These are phyloP conservation scores for Nicotiana obtusifolia DNA, from an alignment of 257 asterid genomes.

Conservation along the genomic window DNA sequence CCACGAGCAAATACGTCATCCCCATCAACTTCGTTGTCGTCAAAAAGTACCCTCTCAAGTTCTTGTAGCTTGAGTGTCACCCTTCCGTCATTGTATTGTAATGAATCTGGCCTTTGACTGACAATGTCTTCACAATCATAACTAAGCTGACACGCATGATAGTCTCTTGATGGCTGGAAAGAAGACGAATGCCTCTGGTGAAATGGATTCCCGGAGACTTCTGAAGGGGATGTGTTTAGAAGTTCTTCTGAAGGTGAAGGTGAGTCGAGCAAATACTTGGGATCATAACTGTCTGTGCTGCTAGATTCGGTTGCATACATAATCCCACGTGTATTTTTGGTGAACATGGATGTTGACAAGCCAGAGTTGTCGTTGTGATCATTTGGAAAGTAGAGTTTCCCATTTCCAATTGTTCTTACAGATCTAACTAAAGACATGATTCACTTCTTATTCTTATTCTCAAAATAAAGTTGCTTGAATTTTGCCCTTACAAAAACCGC, in stretches of 20 bases:
- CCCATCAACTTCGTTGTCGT: conserved; percentile 31
- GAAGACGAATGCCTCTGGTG: conserved; percentile 29
- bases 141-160: conserved; percentile 18
- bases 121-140: conserved; percentile 33
- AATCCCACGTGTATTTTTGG: conserved; percentile 35
- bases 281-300: conserved; percentile 48
- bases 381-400: conserved; percentile 40
- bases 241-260: conserved; percentile 63
- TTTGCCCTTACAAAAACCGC: conserved; percentile 6
- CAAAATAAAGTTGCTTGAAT: background rate
- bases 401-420: conserved; percentile 39
- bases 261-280: conserved; percentile 47
- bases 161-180: conserved; percentile 21
- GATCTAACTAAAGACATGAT: conserved; percentile 69
- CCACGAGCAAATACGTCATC: conserved; percentile 8
- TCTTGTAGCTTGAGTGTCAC: conserved; percentile 73
- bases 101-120: conserved; percentile 33
- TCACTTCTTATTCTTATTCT: conserved; percentile 14
- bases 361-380: conserved; percentile 34
- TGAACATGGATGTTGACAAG: conserved; percentile 32
- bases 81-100: conserved; percentile 46
- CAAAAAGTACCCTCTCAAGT: conserved; percentile 76
- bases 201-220: conserved; percentile 28
- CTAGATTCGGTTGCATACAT: conserved; percentile 44
- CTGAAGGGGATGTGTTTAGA: conserved; percentile 25